These are phyloP conservation scores for Pseudozyma hubeiensis DNA, from an alignment of 1,284 basidiomycete species.

Conservation along the genomic window DNA sequence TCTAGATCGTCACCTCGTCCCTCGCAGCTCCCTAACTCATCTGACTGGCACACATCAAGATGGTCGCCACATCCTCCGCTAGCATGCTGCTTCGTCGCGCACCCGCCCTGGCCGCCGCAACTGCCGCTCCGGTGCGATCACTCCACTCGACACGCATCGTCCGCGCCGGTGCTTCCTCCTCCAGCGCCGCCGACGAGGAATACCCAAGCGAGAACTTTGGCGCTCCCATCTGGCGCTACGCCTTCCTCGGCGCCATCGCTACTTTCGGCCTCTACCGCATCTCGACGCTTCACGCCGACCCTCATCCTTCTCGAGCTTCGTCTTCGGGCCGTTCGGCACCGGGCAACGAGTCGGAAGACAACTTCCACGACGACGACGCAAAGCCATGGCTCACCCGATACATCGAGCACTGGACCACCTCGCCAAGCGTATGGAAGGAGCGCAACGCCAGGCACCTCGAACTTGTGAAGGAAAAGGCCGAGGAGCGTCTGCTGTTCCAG, in stretches of 20 bases:
- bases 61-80: slow-evolving; percentile 34
- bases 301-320: slow-evolving; percentile 52
- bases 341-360: slow-evolving; percentile 55
- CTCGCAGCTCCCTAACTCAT: neutral
- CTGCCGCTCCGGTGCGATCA: slow-evolving; percentile 31
- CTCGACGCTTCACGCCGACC: slow-evolving; percentile 50
- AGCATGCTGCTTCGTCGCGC: slow-evolving; percentile 28
- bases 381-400: slow-evolving; percentile 63
- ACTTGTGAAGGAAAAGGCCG: slow-evolving; percentile 51
- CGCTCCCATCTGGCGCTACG: slow-evolving; percentile 61
- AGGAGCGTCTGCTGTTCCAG: slow-evolving; percentile 59
- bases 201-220: slow-evolving; percentile 50
- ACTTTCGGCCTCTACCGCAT: slow-evolving; percentile 54
- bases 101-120: slow-evolving; percentile 11
- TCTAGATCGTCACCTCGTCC: slow-evolving; percentile 13
- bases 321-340: slow-evolving; percentile 51
- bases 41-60: neutral
- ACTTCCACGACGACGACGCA: slow-evolving; percentile 42
- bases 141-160: slow-evolving; percentile 43
- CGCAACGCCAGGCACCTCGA: slow-evolving; percentile 54
- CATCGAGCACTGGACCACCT: slow-evolving; percentile 56
- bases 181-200: slow-evolving; percentile 35
- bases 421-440: slow-evolving; percentile 50
- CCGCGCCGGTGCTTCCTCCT: slow-evolving; percentile 30
- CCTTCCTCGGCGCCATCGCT: slow-evolving; percentile 46